Conservation (phyloP, 73 alveolate species). For the Blepharisma japonicum region DNA sequence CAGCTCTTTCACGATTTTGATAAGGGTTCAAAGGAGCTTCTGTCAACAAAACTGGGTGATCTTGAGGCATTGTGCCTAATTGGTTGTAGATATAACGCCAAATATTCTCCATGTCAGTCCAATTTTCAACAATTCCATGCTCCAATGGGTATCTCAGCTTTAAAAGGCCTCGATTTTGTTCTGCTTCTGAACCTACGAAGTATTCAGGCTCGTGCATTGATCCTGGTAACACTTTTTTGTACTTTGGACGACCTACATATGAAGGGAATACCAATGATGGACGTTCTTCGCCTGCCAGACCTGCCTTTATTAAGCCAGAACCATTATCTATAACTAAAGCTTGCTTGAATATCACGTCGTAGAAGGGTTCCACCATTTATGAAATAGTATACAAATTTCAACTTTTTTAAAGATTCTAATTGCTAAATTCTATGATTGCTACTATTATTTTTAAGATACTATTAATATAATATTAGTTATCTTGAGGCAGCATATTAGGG, state of each 20-base stretch:
- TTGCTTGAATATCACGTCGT: too few relatives aligned
- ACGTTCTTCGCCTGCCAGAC: slow-evolving; percentile 56
- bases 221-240: slow-evolving; percentile 46
- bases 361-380: too few relatives aligned
- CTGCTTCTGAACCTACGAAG: slow-evolving; percentile 59
- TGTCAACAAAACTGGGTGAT: slow-evolving; percentile 70
- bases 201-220: slow-evolving; percentile 50
- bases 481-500: slow-evolving; percentile 49
- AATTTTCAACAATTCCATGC: slow-evolving; percentile 57
- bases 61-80: slow-evolving; percentile 72
- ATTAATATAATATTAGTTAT: not conserved
- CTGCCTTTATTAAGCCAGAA: slow-evolving; percentile 62
- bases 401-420: too few relatives aligned
- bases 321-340: slow-evolving; percentile 52
- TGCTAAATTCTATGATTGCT: too few relatives aligned
- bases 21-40: slow-evolving; percentile 86
- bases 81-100: slow-evolving; percentile 72
- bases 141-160: slow-evolving; percentile 60
- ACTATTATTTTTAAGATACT: too few relatives aligned
- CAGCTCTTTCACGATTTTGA: slow-evolving; percentile 67
- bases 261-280: slow-evolving; percentile 50
- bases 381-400: too few relatives aligned
- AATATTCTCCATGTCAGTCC: slow-evolving; percentile 78
- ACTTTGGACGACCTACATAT: slow-evolving; percentile 61
- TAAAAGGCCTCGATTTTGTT: slow-evolving; percentile 48